Evolutionary conservation across 2,329 filamentous ascomycete genomes (phyloP), one percentile per base, ranked within the genome.

Genomic region (Acrocalymma vagum): DNA sequence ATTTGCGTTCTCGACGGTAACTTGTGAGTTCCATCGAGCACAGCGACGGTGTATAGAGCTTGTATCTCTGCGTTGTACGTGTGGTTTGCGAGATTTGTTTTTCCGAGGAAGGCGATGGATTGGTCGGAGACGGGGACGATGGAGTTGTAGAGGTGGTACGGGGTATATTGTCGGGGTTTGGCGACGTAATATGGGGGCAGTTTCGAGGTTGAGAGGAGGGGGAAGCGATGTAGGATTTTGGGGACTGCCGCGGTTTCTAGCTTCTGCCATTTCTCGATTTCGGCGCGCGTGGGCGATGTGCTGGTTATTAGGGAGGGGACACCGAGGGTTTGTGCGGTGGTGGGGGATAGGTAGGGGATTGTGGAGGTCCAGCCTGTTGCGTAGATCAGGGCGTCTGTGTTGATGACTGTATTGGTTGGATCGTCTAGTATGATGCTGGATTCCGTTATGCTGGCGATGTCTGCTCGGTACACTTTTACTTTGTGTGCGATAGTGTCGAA

Each of bases 21-120:
- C 10, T 27, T 13, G 6, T 43, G 15, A 9, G 18, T 39, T 2
- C 43, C 43, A 24, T 64, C 54, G 4, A 65, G 45, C 14, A 43
- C 48, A 4, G 63, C 63, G 10, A 51, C 44, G 10, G 55, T 51
- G 42, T 50, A 66, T 5, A 67, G 39, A 3, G 63, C 42, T 45
- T 67, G 63, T 4, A 47, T 47, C 41, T 61, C 57, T 7, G 62
- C 54, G 21, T 37, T 45, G 38, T 53, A 58, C 43, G 56, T 62
- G 35, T 48, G 42, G 45, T 65, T 65, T 9, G 50, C 42, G 2
- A 61, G 28, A n/a, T 46, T 30, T 11, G 55, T 23, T 11, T 52
- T 48, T 3, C 63, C 62, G 16, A 65, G 42, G 34, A 67, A 63
- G 25, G 51, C 53, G 28, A 67, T 59, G 22, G 45, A 53, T 15